Conservation (phyloP, 2,329 filamentous ascomycete genomes). For the Ophiosphaerella herpotricha region DNA sequence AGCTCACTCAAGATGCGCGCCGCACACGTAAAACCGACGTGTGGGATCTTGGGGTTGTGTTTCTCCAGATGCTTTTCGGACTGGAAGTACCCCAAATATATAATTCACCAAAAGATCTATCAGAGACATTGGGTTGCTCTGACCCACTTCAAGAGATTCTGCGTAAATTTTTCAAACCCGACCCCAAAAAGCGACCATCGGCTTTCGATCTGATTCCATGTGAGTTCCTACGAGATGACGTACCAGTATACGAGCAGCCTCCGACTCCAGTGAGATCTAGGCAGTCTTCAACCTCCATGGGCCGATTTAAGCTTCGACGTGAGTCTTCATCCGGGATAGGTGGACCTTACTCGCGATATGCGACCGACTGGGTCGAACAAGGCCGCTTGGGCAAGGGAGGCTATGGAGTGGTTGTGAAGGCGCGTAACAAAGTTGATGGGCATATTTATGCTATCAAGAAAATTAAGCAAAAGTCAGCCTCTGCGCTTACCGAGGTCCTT, state of each 20-base stretch:
- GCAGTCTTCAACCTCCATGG: slow-evolving; percentile 43
- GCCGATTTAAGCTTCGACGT: slow-evolving; percentile 38
- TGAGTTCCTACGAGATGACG: slow-evolving; percentile 58
- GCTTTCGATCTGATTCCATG: slow-evolving; percentile 73
- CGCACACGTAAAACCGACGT: slow-evolving; percentile 80
- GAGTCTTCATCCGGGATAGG: slow-evolving; percentile 42
- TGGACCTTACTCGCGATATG: slow-evolving; percentile 71
- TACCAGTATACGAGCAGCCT: slow-evolving; percentile 47
- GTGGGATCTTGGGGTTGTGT: slow-evolving; percentile 91
- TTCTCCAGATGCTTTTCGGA: slow-evolving; percentile 93
- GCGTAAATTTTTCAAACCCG: slow-evolving; percentile 79
- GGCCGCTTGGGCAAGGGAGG: slow-evolving; percentile 89
- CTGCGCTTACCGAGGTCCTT: slow-evolving; percentile 75
- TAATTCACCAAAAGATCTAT: slow-evolving; percentile 75
- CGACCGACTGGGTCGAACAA: slow-evolving; percentile 87
- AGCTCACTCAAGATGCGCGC: slow-evolving; percentile 65
- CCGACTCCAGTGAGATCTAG: slow-evolving; percentile 42
- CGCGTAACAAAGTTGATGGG: slow-evolving; percentile 89
- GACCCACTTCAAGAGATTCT: slow-evolving; percentile 79
- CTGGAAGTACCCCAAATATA: slow-evolving; percentile 76
- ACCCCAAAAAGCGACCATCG: slow-evolving; percentile 81
- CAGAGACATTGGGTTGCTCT: slow-evolving; percentile 73
- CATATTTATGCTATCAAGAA: slow-evolving; percentile 97
- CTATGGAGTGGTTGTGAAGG: slow-evolving; percentile 95
- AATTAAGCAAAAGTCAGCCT: slow-evolving; percentile 79